Base-by-base conservation (phyloP, 495 filamentous ascomycete genomes). In the Viridothelium virens region DNA sequence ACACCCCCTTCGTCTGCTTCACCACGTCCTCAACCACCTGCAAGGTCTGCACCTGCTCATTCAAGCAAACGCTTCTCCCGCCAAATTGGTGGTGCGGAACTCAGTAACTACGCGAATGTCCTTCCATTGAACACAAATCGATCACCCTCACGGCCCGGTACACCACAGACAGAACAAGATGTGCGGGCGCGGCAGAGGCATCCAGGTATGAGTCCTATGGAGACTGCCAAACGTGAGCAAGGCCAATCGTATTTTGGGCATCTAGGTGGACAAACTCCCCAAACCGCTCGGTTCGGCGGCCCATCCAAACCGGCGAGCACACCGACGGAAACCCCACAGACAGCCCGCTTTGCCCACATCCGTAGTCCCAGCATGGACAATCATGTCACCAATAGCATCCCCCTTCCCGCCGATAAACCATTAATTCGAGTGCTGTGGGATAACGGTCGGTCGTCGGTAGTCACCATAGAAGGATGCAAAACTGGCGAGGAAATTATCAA, bases 401-500 rank as follows among this genome's bases (percentile, higher is more conserved):
- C 87, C 64, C 80, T 96, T 63, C 92, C 91, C 34, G 80, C 82
- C 47, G 88, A 90, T 72, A 87, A 91, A 71, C 86, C 90, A 48
- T 84, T 95, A 62, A 94, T 97, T 67, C 85, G 91, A 48, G 89
- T 97, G 46, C 96, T 97, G 71, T 96, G 69, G 67, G 76, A 92
- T 67, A 90, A 87, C 37, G 91, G 88, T 53, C 89, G 91, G n/a
- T 86, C 89, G 65, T 96, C 91, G 38, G 91, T 96, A 6, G 84
- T 97, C 64, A 90, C 91, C 73, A 88, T 97, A 62, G 87, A 89
- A 64, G 89, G 87, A 68, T 96, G 91, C 81, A 91, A 87, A 71
- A 95, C 89, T 1, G 85, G 90, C 39, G 94, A 97, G 68, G 91
- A 96, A 65, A 87, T 99, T 63, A 90, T 96, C 76, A 80, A 89